These are phyloP conservation scores for Musa schizocarpa DNA, from an alignment of 176 grass and related monocot genomes.

Conservation along the genomic window DNA sequence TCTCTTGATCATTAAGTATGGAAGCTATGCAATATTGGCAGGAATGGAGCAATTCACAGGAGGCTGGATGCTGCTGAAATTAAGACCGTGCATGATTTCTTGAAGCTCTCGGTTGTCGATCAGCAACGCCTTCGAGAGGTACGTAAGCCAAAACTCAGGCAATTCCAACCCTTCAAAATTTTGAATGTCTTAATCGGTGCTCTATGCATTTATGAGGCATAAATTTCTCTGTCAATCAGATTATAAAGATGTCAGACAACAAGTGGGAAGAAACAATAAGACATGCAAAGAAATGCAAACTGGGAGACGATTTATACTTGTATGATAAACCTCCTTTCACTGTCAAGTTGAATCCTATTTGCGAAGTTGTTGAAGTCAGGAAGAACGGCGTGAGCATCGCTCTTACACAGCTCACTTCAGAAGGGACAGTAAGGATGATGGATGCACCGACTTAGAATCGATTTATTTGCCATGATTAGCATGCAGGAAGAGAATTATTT, in stretches of 20 bases:
- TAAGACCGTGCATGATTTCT: slow-evolving; percentile 46
- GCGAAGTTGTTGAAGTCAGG: slow-evolving; percentile 4
- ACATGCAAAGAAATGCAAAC: slow-evolving; percentile 40
- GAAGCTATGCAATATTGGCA: slow-evolving; percentile 54
- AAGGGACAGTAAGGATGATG: slow-evolving; percentile 22
- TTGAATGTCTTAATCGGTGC: not conserved
- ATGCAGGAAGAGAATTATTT: slow-evolving; percentile 1
- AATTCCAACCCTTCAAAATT: not conserved
- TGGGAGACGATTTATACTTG: slow-evolving; percentile 28
- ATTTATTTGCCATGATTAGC: not conserved
- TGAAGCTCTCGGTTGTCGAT: slow-evolving; percentile 39
- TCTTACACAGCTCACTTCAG: not conserved
- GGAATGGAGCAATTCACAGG: slow-evolving; percentile 39
- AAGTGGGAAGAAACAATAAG: slow-evolving; percentile 19
- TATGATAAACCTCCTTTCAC: slow-evolving; percentile 2
- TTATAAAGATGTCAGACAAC: slow-evolving; percentile 34
- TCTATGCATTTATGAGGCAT: not conserved
- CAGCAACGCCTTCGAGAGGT: slow-evolving; percentile 21
- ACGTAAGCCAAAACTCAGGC: not conserved
- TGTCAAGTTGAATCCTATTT: slow-evolving; percentile 21
- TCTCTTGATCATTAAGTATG: slow-evolving; percentile 38
- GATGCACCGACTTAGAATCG: too few species aligned
- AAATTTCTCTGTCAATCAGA: slow-evolving; percentile 15
- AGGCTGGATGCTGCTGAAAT: slow-evolving; percentile 38
- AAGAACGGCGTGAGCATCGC: not conserved